phyloP scores from a whole-genome alignment of 345 rosid genomes.

The Hypericum androsaemum region DNA sequence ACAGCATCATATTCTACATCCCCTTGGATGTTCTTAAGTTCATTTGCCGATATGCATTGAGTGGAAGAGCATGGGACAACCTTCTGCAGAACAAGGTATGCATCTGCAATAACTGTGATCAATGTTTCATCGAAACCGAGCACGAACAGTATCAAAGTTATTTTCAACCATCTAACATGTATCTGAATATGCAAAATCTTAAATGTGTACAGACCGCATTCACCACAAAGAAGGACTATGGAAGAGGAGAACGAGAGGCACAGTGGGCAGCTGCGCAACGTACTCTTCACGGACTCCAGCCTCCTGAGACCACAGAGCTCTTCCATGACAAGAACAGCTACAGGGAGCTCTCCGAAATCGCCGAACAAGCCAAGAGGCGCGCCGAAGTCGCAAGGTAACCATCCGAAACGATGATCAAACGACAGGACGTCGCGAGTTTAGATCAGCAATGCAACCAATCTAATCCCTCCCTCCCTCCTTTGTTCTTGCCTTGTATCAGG shows the following conservation, averaged over 20 bases:
- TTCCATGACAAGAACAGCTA: constrained; percentile 43
- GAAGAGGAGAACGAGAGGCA: constrained; percentile 79
- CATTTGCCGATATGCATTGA: constrained; percentile 53
- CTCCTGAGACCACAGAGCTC: constrained; percentile 37
- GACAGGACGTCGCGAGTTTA: too few relatives aligned
- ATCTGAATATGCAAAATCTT: not conserved
- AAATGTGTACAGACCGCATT: constrained; percentile 58
- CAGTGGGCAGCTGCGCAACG: constrained; percentile 88
- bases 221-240: constrained; percentile 80
- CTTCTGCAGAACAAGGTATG: constrained; percentile 28
- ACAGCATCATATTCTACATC: constrained; percentile 59
- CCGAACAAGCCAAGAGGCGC: constrained; percentile 82
- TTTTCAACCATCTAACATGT: not conserved
- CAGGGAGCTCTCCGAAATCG: constrained; percentile 70
- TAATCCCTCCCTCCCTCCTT: too few relatives aligned
- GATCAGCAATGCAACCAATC: too few relatives aligned
- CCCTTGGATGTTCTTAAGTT: constrained; percentile 78
- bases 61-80: constrained; percentile 80
- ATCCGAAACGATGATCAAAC: not conserved
- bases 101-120: too few relatives aligned
- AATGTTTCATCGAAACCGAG: too few relatives aligned
- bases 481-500: constrained; percentile 24
- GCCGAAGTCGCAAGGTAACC: constrained; percentile 85
- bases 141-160: too few relatives aligned
- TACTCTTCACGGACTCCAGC: constrained; percentile 69